Evolutionary conservation across 1,284 basidiomycete genomes (phyloP).

Genomic region (Lentinus polychrous): DNA sequence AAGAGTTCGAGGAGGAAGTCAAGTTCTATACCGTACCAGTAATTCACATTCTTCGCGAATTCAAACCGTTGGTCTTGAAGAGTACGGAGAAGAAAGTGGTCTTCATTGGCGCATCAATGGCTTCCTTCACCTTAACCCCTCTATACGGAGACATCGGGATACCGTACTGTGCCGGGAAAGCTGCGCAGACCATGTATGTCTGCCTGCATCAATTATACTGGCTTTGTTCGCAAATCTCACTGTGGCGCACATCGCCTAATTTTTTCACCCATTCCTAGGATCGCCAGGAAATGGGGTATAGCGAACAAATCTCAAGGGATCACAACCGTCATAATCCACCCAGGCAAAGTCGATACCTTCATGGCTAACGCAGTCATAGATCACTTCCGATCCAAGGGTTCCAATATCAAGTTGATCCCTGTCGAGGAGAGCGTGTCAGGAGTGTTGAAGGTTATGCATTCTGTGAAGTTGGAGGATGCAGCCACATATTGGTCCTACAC

Average conservation of each 20-base stretch:
- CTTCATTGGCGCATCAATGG: neutral
- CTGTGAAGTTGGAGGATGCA: constrained; percentile 2
- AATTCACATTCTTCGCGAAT: constrained; percentile 4
- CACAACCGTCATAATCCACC: constrained; percentile 6
- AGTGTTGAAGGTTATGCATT: constrained; percentile 1
- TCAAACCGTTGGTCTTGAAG: constrained; percentile 5
- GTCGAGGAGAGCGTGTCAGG: neutral
- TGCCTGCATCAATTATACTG: neutral
- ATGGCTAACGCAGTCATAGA: constrained; percentile 1
- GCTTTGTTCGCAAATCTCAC: neutral
- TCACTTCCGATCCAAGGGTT: neutral
- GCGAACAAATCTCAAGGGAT: constrained; percentile 5
- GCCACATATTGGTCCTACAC: neutral
- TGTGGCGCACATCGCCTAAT: neutral
- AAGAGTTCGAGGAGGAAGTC: constrained; percentile 2
- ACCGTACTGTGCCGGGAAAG: constrained; percentile 6
- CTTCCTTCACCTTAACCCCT: neutral
- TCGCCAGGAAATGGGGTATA: constrained; percentile 7
- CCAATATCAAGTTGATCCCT: neutral
- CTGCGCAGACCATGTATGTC: constrained; percentile 9
- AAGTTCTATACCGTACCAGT: constrained; percentile 1
- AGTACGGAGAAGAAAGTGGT: constrained; percentile 4
- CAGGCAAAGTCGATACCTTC: constrained; percentile 9
- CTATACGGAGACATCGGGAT: neutral
- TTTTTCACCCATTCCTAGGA: neutral